Base-by-base conservation (phyloP, 345 rosid species). In the Eucalyptus cloeziana region DNA sequence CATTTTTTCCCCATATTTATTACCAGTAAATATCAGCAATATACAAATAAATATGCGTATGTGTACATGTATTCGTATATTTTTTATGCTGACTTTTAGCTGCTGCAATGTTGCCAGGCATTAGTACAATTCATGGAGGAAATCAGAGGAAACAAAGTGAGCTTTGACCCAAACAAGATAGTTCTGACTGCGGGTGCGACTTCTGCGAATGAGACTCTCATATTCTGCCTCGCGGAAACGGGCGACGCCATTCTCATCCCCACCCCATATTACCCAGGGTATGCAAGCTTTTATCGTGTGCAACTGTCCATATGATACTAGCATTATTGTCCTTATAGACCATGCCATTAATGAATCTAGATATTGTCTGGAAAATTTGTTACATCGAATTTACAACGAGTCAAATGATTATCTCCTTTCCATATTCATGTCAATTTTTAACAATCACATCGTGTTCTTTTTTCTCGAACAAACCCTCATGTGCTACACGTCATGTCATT, bases 231-330 rank as follows among this genome's bases (percentile, higher is more conserved):
- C 4, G 97, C 98, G n/a, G 93, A 96, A 64, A 96, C 94, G 30
- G 99, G 98, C 49, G 98, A 97, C 49, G 99, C 99, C 31, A 92
- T 97, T 86, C 99, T 97, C 86, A 90, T 97, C 79, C 99, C 99
- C 49, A 94, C 99, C 4, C 99, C 99, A 31, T 97, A 96, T 88
- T 97, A 97, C 67, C 96, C 99, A 9, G 99, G 98, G 99, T 96
- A 92, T 4, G 85, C 76, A 7, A n/a, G 60, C 60, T 40, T 10
- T 33, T 86, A 13, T 60, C 11, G 62, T 22, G 6, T 60, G 67
- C 31, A 13, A 6, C 45, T 11, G 47, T 76, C 15, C 12, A 43
- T 40, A 37, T 6, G 47, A 76, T 40, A 10, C 85, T 22, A 11
- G 47, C 47, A 76, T 76, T 37, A 76, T 76, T 71, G 43, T 76